A percentile compares a stretch with the other conserved stretches of the same genome.
Evolutionary conservation across 345 rosid species (phyloP).

Genomic region (Aurinia saxatilis): DNA sequence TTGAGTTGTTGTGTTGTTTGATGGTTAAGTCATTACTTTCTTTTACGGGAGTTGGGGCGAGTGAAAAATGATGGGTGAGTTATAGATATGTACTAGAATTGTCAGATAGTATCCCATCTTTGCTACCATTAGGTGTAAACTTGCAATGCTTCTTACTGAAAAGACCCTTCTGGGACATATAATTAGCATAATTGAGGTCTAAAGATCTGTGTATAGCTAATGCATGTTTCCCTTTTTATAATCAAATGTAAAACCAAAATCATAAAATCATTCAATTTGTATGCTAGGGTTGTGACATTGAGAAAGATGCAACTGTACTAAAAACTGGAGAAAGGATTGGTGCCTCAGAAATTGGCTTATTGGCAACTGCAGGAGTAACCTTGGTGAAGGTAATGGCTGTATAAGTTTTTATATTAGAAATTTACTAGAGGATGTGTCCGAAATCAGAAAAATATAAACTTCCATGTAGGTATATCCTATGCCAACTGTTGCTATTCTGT

Average conservation of each 20-base stretch:
- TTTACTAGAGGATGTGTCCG: background rate
- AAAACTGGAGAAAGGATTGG: constrained; percentile 72
- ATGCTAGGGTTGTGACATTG: constrained; percentile 78
- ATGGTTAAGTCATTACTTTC: background rate
- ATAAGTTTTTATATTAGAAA: constrained; percentile 17
- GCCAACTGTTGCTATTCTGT: constrained; percentile 83
- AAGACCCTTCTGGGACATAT: background rate
- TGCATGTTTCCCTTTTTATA: background rate
- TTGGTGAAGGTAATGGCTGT: constrained; percentile 64
- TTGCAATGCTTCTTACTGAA: background rate
- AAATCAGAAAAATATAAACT: background rate
- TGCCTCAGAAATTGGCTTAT: constrained; percentile 87
- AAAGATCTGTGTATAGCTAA: background rate
- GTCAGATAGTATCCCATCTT: background rate
- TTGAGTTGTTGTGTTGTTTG: background rate
- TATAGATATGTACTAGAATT: background rate
- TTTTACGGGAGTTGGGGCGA: background rate
- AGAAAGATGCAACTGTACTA: constrained; percentile 56
- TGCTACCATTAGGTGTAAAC: background rate
- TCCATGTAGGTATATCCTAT: constrained; percentile 60
- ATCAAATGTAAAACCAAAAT: background rate
- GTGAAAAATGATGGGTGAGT: background rate
- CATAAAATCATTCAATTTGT: constrained; percentile 3
- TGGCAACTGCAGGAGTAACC: constrained; percentile 77
- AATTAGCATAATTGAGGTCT: background rate